Evolutionary conservation across 148 eudicot genomes (phyloP), one percentile per base, ranked within the genome.

Genomic region (Fagopyrum tataricum): DNA sequence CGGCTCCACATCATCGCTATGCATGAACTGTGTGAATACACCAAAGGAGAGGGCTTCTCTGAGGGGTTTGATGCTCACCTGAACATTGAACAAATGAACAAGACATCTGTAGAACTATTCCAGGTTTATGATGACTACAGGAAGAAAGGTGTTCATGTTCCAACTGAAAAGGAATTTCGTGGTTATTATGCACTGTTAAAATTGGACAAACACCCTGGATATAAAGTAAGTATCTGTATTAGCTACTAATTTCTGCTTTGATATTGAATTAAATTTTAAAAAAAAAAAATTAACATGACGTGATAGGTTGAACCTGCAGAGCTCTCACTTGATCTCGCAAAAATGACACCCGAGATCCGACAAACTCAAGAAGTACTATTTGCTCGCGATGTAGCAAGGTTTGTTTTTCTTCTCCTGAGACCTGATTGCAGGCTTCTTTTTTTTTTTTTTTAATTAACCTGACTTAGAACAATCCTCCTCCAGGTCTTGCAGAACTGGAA

Each of bases 51-150:
- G 74, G 99, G 97, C 58, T 95, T 95, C 81, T 86, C 96, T 0
- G 97, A 90, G 82, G 99, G 97, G 77, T 92, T 95, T 82, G 97
- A 95, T 79, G 97, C 99, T 9, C 99, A 95, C 76, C 94, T 95
- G 48, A 92, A 95, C 78, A 95, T 95, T 73, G 99, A 95, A 79
- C 97, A 95, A 87, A 95, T 95, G 99, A 92, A 95, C 78, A 95
- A 92, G 86, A 87, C 99, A 75, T 95, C 97, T 47, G 99, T 95
- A 70, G 99, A 92, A 76, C 81, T 92, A 69, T 95, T 95, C 78
- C 99, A 95, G 76, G 67, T 95, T 81, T 95, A 95, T 77, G 99
- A 95, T 72, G 97, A 95, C 76, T 97, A 95, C 83, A 84, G 97
- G 76, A 95, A 90, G 85, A 92, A 81, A 78, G 99, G 97, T 76